Evolutionary conservation across 768 basidiomycete genomes (phyloP).

Genomic region (Crassisporium funariophilum): DNA sequence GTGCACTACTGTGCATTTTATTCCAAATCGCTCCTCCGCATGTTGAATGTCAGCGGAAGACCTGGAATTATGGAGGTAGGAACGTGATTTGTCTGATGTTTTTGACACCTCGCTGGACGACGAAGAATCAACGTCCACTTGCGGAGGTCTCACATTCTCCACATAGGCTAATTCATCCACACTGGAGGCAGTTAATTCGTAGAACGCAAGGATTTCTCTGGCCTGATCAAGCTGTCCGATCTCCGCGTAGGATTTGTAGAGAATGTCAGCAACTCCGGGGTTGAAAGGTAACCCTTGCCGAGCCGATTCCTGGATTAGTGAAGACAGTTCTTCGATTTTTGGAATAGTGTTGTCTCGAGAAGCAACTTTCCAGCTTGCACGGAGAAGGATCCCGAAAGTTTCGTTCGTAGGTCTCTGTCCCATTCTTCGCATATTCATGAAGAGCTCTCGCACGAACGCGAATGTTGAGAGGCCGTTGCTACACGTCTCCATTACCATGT

Average conservation of each 20-base stretch:
- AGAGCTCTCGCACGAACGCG: slow-evolving; percentile 35
- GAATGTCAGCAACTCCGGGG: slow-evolving; percentile 37
- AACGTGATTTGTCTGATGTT: slow-evolving; percentile 13
- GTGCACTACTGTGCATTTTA: slow-evolving; percentile 43
- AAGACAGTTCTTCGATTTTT: slow-evolving; percentile 35
- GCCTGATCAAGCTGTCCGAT: slow-evolving; percentile 38
- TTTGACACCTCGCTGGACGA: neutral
- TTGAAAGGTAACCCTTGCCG: slow-evolving; percentile 45
- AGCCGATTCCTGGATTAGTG: slow-evolving; percentile 50
- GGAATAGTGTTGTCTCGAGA: slow-evolving; percentile 29
- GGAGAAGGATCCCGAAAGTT: slow-evolving; percentile 53
- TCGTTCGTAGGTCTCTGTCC: slow-evolving; percentile 46
- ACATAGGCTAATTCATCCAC: neutral
- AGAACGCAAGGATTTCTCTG: slow-evolving; percentile 39
- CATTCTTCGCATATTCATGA: slow-evolving; percentile 37
- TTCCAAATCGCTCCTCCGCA: slow-evolving; percentile 41
- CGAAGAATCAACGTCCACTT: neutral
- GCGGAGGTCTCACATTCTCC: neutral
- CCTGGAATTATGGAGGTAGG: slow-evolving; percentile 44
- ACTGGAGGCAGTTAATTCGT: slow-evolving; percentile 21
- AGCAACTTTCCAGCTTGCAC: slow-evolving; percentile 38
- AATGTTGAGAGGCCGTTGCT: slow-evolving; percentile 30
- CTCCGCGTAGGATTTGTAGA: slow-evolving; percentile 47
- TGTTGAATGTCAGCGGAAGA: slow-evolving; percentile 42
- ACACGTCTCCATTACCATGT: slow-evolving; percentile 49